phyloP scores from a whole-genome alignment of 306 rosid species.

The Arachis stenosperma region DNA sequence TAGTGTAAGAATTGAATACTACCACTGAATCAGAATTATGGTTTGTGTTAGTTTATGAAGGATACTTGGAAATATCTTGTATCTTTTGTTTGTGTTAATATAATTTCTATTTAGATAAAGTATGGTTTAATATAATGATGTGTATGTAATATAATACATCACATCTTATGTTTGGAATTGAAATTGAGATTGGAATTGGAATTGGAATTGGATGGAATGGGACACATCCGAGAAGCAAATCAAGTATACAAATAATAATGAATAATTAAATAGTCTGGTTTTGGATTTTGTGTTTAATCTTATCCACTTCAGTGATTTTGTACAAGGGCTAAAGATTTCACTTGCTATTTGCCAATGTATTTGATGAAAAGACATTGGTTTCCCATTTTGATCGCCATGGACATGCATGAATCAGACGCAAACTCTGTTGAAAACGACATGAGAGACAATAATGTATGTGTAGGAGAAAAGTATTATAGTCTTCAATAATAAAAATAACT shows the following conservation, averaged over 20 bases:
- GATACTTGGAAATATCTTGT: no score
- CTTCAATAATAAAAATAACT: no score
- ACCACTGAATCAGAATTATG: background rate
- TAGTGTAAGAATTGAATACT: background rate
- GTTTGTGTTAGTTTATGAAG: no score
- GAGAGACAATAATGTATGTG: background rate
- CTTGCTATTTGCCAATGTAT: no score
- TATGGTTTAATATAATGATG: background rate
- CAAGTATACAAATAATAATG: background rate
- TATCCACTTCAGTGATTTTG: background rate
- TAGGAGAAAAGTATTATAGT: no score
- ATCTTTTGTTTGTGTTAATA: background rate
- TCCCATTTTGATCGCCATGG: no score
- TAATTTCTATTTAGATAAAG: background rate
- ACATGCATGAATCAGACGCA: background rate
- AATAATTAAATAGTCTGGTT: background rate
- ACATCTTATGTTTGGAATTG: no score
- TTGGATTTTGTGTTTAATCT: background rate
- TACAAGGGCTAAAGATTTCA: no score
- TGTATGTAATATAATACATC: background rate
- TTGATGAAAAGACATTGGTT: no score
- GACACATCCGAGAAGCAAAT: constrained; percentile 1
- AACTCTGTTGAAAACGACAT: background rate
- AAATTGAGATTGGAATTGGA: no score
- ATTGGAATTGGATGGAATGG: background rate